Conservation (phyloP, 2,329 filamentous ascomycete genomes). For the Blumeria graminis region DNA sequence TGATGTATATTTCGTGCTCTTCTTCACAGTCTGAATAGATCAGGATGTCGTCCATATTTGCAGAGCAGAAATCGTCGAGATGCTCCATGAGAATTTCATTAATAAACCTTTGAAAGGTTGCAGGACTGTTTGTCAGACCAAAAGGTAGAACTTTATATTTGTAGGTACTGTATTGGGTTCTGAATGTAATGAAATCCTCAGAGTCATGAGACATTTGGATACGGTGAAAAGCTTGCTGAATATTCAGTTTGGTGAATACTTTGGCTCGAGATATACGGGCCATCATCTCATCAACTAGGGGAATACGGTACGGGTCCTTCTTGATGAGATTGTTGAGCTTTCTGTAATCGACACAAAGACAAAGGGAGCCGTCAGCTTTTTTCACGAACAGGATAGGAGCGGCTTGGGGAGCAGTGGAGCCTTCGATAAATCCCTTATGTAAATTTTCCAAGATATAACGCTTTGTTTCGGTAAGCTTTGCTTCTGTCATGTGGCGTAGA, state of each 20-base stretch:
- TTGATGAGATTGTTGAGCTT: not conserved
- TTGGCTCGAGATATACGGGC: not conserved
- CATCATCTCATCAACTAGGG: not conserved
- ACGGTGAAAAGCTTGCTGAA: not conserved
- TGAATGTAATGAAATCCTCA: not conserved
- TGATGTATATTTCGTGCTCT: not conserved
- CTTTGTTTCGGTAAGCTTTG: not conserved
- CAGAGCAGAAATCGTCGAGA: not conserved
- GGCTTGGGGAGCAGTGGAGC: not conserved
- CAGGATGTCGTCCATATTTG: not conserved
- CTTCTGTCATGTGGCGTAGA: not conserved
- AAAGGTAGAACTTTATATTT: conserved; percentile 1
- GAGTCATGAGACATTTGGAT: not conserved
- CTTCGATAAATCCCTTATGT: not conserved
- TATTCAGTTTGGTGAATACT: conserved; percentile 1
- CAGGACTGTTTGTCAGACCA: not conserved
- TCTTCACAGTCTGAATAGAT: conserved; percentile 2
- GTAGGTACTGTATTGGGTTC: not conserved
- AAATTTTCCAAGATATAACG: not conserved
- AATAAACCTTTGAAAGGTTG: not conserved
- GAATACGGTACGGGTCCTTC: conserved; percentile 1
- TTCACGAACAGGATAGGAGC: not conserved
- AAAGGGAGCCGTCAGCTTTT: not conserved
- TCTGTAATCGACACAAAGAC: not conserved
- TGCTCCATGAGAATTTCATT: not conserved